Percentiles rank a stretch among this genome's conserved stretches.
These are phyloP conservation scores for Nothopassalora personata DNA, from an alignment of 2,329 filamentous ascomycete species.

Conservation along the genomic window DNA sequence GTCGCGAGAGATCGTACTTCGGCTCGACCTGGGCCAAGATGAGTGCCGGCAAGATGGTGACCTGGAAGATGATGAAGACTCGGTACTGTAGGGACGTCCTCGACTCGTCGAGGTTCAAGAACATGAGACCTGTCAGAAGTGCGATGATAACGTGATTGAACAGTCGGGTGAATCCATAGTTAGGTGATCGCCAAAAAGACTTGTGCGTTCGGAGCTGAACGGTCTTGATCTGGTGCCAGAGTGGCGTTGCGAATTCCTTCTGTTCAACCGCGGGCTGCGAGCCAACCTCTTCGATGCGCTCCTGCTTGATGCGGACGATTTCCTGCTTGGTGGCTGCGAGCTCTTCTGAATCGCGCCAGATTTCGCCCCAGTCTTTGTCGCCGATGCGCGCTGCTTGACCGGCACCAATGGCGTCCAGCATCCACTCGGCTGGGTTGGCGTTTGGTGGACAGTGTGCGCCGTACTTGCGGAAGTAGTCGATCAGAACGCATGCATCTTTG, in stretches of 20 bases:
- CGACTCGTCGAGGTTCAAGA: constrained; percentile 70
- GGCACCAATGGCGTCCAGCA: constrained; percentile 79
- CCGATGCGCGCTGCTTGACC: constrained; percentile 68
- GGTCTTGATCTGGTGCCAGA: constrained; percentile 70
- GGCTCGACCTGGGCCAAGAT: constrained; percentile 80
- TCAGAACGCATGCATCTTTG: constrained; percentile 64
- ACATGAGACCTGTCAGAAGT: constrained; percentile 72
- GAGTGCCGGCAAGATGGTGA: constrained; percentile 75
- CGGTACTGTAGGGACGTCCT: constrained; percentile 74
- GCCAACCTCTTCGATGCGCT: constrained; percentile 48
- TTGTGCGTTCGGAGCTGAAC: constrained; percentile 69
- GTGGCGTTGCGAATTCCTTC: constrained; percentile 76
- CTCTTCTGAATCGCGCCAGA: constrained; percentile 71
- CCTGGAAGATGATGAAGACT: constrained; percentile 86
- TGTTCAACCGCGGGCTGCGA: constrained; percentile 47
- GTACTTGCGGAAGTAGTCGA: constrained; percentile 47
- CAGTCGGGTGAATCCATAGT: constrained; percentile 82
- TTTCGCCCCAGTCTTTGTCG: constrained; percentile 70
- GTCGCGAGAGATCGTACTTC: constrained; percentile 73
- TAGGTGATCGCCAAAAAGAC: constrained; percentile 77
- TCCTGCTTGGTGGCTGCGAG: constrained; percentile 60
- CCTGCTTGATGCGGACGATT: constrained; percentile 61
- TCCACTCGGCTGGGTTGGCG: constrained; percentile 76
- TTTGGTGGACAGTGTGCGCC: constrained; percentile 52
- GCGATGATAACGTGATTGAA: constrained; percentile 80